Evolutionary conservation across 495 filamentous ascomycete genomes (phyloP), one percentile per base, ranked within the genome.

Genomic region (Pseudomonodictys pantanalensis): DNA sequence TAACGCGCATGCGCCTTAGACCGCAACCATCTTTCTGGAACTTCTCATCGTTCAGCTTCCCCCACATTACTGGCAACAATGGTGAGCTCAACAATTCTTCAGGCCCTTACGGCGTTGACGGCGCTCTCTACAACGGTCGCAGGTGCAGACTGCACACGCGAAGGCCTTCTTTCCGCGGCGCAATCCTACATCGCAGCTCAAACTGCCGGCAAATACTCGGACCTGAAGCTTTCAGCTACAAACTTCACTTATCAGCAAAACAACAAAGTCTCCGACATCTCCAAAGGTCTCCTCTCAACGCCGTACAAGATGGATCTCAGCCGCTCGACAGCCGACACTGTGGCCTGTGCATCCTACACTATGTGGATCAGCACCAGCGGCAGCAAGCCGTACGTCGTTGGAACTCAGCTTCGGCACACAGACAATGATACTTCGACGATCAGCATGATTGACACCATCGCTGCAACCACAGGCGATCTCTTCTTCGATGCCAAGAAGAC

Each of bases 401-500:
- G 60, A 3, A 67, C 65, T 11, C 78, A 80, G 60, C 70, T 78
- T 51, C 71, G 75, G 12, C 76, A 78, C 51, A 32, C 23, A 6
- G 68, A 48, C 20, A 65, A 64, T n/a, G 69, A 74, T 56, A 70
- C 73, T 0, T 49, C 45, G 15, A 32, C 24, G n/a, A 75, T 78
- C 50, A 50, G 74, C 0, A 23, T 70, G 24, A 72, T 80, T 43
- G 76, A 80, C 61, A 75, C 68, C 11, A 76, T 80, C 59, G 74
- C 71, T 1, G 76, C 77, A 18, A 79, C 77, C 1, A 78, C 76
- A 0, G 76, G 76, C 0, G 69, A 74, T 23, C 68, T 79, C 0
- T 77, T 76, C 67, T 80, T 80, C 69, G 70, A 80, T 52, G 74
- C 77, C 12, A 52, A 39, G 41, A 62, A 75, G 32, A 79, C 77